Evolutionary conservation across 2,329 filamentous ascomycete species (phyloP), one percentile per base, ranked within the genome.

Genomic region (Penicillium corylophilum): DNA sequence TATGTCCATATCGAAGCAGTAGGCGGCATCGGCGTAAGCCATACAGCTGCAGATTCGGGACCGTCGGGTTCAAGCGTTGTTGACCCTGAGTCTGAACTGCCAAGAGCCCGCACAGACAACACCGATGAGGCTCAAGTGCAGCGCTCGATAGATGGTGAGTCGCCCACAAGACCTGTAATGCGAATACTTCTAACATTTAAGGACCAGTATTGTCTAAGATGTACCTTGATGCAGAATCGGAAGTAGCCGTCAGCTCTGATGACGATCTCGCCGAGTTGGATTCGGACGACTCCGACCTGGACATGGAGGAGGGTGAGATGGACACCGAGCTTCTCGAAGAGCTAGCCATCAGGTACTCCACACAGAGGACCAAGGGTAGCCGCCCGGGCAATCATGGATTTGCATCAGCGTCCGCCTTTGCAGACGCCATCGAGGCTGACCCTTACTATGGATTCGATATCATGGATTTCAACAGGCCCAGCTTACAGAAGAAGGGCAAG

Each of bases 401-500:
- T 61, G 79, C 80, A 15, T 76, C 77, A 33, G 83, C 82, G 5
- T 76, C 75, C 41, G 74, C 78, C 15, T 77, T 85, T 60, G 82
- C 81, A 3, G 82, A 84, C 64, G 76, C 78, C 0, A 71, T 85
- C 2, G 81, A 84, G n/a, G 71, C 75, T 55, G 79, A 82, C 57
- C 80, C 82, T 2, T 82, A 84, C 54, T 84, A 87, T 54, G 88
- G 84, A 8, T 86, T 96, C 57, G 90, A 96, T 64, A 77, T 95
- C 40, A 93, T 94, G 86, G 89, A 95, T 64, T 90, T 88, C 73
- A 82, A 88, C 15, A 80, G 85, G 23, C 84, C 86, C 1, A 90
- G 84, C 47, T 69, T 91, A 5, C 81, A 79, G 49, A 83, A 80
- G 55, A 86, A 83, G 64, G 76, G 80, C 58, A 90, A 88, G 68